phyloP scores from a whole-genome alignment of 2,329 filamentous ascomycete species.

The Lachnellula suecica region DNA sequence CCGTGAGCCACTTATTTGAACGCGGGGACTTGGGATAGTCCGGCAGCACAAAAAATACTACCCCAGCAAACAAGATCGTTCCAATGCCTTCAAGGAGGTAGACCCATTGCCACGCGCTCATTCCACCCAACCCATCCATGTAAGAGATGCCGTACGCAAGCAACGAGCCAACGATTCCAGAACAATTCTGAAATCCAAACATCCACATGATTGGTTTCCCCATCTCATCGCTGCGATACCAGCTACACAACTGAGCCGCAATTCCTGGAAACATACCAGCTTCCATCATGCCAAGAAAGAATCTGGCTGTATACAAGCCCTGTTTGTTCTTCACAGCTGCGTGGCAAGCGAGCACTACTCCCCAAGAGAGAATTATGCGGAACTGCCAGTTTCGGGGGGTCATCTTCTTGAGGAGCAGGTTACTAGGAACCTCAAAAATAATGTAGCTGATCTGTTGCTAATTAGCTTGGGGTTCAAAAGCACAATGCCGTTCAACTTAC shows the following conservation, averaged over 20 bases:
- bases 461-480: too few relatives aligned
- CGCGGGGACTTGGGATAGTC: constrained; percentile 44
- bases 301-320: constrained; percentile 38
- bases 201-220: constrained; percentile 42
- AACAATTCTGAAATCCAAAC: constrained; percentile 39
- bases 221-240: constrained; percentile 47
- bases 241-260: constrained; percentile 42
- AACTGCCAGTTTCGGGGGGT: constrained; percentile 38
- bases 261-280: constrained; percentile 43
- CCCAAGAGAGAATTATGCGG: constrained; percentile 38
- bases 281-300: constrained; percentile 42
- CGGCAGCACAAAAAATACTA: constrained; percentile 40
- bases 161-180: constrained; percentile 40
- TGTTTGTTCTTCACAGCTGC: constrained; percentile 39
- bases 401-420: constrained; percentile 37
- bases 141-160: constrained; percentile 50
- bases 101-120: constrained; percentile 59
- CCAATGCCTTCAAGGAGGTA: constrained; percentile 44
- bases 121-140: constrained; percentile 41
- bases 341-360: constrained; percentile 38
- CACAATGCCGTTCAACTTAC: constrained; percentile 33
- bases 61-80: constrained; percentile 39
- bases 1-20: constrained; percentile 37
- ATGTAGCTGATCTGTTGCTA: constrained; percentile 37
- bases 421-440: constrained; percentile 40